Evolutionary conservation across 164 flowering plant species (phyloP).

Genomic region (Platanus orientalis): DNA sequence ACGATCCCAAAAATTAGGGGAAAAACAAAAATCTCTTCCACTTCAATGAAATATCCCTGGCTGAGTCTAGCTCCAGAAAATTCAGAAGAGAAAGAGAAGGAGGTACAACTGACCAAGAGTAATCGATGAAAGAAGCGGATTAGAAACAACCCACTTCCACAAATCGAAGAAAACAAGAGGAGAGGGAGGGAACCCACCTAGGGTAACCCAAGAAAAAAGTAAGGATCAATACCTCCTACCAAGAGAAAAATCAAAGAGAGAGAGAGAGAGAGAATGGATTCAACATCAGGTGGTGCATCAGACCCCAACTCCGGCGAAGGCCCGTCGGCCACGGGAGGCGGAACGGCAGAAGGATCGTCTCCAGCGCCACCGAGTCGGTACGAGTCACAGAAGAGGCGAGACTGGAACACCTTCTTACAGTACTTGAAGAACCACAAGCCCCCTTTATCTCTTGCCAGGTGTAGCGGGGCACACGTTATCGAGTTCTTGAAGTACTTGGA

Average conservation of each 20-base stretch:
- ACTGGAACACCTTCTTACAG: conserved; percentile 42
- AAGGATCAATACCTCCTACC: not conserved
- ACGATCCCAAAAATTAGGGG: not conserved
- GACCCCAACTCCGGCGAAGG: not conserved
- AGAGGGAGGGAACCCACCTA: not conserved
- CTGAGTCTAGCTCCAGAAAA: not conserved
- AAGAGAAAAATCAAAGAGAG: not conserved
- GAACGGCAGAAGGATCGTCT: conserved; percentile 7
- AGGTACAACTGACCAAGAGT: no score
- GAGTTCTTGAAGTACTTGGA: conserved; percentile 40
- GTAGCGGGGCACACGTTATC: conserved; percentile 34
- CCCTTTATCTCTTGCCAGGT: conserved; percentile 22
- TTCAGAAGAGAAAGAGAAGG: not conserved
- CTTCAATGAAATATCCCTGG: conserved; percentile 1
- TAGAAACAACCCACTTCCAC: no score
- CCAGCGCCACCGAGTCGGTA: conserved; percentile 30
- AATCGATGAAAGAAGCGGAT: no score
- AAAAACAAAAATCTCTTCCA: not conserved
- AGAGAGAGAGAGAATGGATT: conserved; percentile 4
- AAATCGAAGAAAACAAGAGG: not conserved
- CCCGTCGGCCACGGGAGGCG: not conserved
- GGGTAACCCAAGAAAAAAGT: not conserved
- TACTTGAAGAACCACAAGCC: conserved; percentile 41
- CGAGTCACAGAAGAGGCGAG: conserved; percentile 40
- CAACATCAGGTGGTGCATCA: conserved; percentile 8